These are phyloP conservation scores for Rhodotorula sp. DNA, from an alignment of 1,284 basidiomycete species.

Conservation along the genomic window DNA sequence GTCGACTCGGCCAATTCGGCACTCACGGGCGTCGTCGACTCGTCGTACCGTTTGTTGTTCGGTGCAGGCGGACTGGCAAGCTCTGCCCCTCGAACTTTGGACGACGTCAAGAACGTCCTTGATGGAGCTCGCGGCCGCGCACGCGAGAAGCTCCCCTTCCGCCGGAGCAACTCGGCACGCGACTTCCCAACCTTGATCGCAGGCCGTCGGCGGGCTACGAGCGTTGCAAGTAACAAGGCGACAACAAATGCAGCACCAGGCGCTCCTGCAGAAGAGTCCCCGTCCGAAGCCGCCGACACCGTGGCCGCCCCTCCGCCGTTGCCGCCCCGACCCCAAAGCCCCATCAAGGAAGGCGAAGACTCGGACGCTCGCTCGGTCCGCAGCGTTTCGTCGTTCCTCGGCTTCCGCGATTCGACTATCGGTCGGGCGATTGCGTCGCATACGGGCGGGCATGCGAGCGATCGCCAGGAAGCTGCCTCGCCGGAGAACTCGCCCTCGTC, in stretches of 20 bases:
- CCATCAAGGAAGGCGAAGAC: constrained; percentile 15
- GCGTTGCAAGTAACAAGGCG: neutral
- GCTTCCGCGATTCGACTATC: constrained; percentile 18
- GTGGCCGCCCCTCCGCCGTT: neutral
- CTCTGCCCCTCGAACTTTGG: constrained; percentile 39
- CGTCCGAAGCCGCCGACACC: neutral
- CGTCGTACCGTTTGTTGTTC: constrained; percentile 40
- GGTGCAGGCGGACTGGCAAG: neutral
- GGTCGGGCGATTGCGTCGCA: constrained; percentile 13
- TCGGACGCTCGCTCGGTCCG: constrained; percentile 30
- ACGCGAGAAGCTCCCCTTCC: constrained; percentile 26
- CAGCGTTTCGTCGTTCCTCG: constrained; percentile 35
- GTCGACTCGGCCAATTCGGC: constrained; percentile 40
- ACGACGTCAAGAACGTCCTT: constrained; percentile 44
- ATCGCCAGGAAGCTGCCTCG: neutral
- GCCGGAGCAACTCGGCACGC: constrained; percentile 8
- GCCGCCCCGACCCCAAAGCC: neutral
- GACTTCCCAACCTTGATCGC: neutral
- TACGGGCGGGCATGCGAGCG: neutral
- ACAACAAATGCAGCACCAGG: neutral
- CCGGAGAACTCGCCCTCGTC: neutral
- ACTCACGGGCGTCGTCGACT: constrained; percentile 37
- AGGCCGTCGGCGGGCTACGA: neutral
- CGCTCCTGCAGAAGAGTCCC: neutral
- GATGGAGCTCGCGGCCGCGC: constrained; percentile 33